phyloP scores from a whole-genome alignment of 179 eudicot genomes.

The Spinacia oleracea region DNA sequence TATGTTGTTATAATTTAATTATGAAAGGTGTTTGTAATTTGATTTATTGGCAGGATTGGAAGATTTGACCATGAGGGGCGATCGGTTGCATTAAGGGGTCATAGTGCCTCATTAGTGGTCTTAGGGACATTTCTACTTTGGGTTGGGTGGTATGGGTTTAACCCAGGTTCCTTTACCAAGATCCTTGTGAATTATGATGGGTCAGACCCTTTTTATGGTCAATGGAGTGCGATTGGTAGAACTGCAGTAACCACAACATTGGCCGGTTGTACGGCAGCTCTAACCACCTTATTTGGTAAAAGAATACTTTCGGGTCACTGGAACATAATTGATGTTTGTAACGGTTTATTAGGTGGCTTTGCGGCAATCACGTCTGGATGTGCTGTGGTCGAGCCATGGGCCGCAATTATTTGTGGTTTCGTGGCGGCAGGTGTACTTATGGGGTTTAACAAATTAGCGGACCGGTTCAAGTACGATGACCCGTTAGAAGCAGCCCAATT shows the following conservation, averaged over 20 bases:
- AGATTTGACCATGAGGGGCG: constrained; percentile 44
- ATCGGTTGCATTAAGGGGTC: constrained; percentile 35
- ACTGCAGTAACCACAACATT: constrained; percentile 55
- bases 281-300: constrained; percentile 44
- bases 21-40: background rate
- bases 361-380: constrained; percentile 52
- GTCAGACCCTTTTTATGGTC: constrained; percentile 36
- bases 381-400: constrained; percentile 52
- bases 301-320: constrained; percentile 45
- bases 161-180: constrained; percentile 48
- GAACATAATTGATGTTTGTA: constrained; percentile 50
- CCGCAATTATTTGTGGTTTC: constrained; percentile 46
- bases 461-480: constrained; percentile 37
- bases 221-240: constrained; percentile 48
- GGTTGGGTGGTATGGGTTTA: constrained; percentile 58
- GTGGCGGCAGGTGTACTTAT: constrained; percentile 48
- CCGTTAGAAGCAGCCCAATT: constrained; percentile 55
- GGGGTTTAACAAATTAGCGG: constrained; percentile 45
- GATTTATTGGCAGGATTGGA: constrained; percentile 30
- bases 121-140: constrained; percentile 46
- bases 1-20: background rate
- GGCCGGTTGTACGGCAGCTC: constrained; percentile 45
- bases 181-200: constrained; percentile 36
- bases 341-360: constrained; percentile 47
- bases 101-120: constrained; percentile 44